These are phyloP conservation scores for Helminthosporium solani DNA, from an alignment of 2,329 filamentous ascomycete genomes.

Conservation along the genomic window DNA sequence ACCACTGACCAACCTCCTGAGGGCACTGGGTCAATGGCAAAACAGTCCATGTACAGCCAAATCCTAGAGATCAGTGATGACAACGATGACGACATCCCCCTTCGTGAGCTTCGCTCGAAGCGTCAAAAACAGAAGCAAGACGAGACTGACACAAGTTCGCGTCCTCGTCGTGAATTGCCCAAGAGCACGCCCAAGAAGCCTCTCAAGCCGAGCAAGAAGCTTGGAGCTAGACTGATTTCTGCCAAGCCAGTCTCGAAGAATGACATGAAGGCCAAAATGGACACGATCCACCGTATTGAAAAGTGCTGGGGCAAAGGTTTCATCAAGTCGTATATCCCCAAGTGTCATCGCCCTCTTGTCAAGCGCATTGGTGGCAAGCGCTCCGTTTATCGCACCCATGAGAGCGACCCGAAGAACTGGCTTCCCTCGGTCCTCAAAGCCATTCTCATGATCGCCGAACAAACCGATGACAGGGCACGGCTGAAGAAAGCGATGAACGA, in stretches of 20 bases:
- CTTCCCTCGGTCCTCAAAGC: conserved; percentile 29
- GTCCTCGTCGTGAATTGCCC: neutral
- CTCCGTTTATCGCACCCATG: conserved; percentile 18
- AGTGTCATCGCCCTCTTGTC: conserved; percentile 28
- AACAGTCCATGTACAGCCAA: conserved; percentile 1
- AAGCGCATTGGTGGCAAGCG: conserved; percentile 23
- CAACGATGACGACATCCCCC: conserved; percentile 5
- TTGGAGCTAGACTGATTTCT: conserved; percentile 15
- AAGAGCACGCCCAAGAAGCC: conserved; percentile 8
- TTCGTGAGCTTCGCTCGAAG: conserved; percentile 4
- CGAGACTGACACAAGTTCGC: neutral
- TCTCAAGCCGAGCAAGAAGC: conserved; percentile 13
- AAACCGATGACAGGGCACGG: conserved; percentile 22
- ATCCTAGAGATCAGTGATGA: conserved; percentile 9
- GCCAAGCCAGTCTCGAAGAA: conserved; percentile 28
- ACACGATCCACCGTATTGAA: conserved; percentile 29
- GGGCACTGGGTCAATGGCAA: neutral
- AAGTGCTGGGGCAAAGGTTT: conserved; percentile 30
- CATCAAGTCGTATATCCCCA: conserved; percentile 31
- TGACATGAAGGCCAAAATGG: conserved; percentile 25
- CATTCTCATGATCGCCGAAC: conserved; percentile 25
- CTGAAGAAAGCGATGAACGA: conserved; percentile 28
- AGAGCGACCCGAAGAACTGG: conserved; percentile 34
- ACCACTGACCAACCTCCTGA: neutral
- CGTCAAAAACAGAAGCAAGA: neutral